These are phyloP conservation scores for Sclerotinia glacialis DNA, from an alignment of 2,329 filamentous ascomycete genomes.

Conservation along the genomic window DNA sequence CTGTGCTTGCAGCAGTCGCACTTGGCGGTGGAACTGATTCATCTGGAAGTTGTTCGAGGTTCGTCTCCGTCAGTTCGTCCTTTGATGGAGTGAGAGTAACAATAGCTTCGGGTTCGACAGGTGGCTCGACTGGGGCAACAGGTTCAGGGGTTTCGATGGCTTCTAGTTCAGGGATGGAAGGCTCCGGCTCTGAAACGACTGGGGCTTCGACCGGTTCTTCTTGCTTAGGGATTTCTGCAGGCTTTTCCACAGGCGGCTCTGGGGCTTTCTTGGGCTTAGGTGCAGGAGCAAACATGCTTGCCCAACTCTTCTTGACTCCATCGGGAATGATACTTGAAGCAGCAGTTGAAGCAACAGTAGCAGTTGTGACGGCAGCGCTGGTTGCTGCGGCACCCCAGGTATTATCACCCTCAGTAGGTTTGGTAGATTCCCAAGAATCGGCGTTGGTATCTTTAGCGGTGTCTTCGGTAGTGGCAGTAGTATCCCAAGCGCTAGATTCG, in stretches of 20 bases:
- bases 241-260: conserved; percentile 41
- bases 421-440: conserved; percentile 34
- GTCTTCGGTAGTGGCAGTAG: conserved; percentile 43
- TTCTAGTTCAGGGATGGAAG: conserved; percentile 43
- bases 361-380: conserved; percentile 39
- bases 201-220: conserved; percentile 34
- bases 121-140: conserved; percentile 35
- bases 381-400: conserved; percentile 40
- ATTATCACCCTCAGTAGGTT: conserved; percentile 40
- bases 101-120: conserved; percentile 40
- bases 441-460: background rate
- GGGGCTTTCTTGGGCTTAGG: conserved; percentile 53
- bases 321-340: conserved; percentile 42
- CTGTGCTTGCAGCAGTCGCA: conserved; percentile 82
- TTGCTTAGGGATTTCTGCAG: conserved; percentile 29
- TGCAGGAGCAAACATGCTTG: conserved; percentile 67
- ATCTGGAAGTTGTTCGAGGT: conserved; percentile 88
- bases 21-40: conserved; percentile 72
- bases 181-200: conserved; percentile 41
- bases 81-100: conserved; percentile 65
- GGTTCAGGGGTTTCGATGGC: conserved; percentile 37
- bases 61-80: conserved; percentile 84
- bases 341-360: conserved; percentile 41
- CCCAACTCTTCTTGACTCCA: conserved; percentile 62
- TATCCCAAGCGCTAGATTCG: conserved; percentile 64